phyloP scores from a whole-genome alignment of 176 grass and related monocot species.

The Rhynchospora pubera region DNA sequence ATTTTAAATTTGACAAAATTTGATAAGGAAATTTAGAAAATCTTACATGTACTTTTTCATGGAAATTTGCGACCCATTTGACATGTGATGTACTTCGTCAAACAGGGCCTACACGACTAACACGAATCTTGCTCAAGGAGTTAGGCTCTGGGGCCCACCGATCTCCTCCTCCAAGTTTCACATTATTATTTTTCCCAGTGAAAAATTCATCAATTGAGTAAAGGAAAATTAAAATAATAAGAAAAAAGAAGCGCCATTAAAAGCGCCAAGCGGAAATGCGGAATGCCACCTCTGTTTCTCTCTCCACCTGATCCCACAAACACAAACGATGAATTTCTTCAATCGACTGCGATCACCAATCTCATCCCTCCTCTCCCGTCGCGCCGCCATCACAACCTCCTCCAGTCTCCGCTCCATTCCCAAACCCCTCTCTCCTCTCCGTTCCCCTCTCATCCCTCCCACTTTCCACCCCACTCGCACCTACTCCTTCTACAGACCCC shows the following conservation, averaged over 20 bases:
- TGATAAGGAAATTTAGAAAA: too few relatives aligned
- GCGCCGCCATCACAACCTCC: constrained; percentile 9
- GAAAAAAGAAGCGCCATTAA: neutral
- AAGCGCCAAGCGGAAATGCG: neutral
- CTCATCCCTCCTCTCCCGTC: constrained; percentile 22
- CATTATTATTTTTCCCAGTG: too few relatives aligned
- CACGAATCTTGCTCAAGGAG: too few relatives aligned
- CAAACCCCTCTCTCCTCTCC: constrained; percentile 17
- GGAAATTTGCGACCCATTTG: too few relatives aligned
- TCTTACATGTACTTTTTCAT: too few relatives aligned
- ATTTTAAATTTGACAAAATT: too few relatives aligned
- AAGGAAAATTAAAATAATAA: too few relatives aligned
- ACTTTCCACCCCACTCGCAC: constrained; percentile 1
- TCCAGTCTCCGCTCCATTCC: constrained; percentile 30
- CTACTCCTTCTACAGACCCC: constrained; percentile 32
- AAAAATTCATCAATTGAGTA: neutral
- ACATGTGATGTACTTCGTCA: too few relatives aligned
- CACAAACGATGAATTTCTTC: constrained; percentile 36
- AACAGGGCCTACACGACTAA: too few relatives aligned
- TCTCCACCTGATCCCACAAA: neutral
- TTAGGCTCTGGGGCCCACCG: too few relatives aligned
- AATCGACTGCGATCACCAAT: constrained; percentile 13
- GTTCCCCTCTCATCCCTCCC: neutral
- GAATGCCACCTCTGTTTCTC: neutral
- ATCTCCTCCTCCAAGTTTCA: too few relatives aligned